Base-by-base conservation (phyloP, 179 eudicot species). In the Gypsophila paniculata region DNA sequence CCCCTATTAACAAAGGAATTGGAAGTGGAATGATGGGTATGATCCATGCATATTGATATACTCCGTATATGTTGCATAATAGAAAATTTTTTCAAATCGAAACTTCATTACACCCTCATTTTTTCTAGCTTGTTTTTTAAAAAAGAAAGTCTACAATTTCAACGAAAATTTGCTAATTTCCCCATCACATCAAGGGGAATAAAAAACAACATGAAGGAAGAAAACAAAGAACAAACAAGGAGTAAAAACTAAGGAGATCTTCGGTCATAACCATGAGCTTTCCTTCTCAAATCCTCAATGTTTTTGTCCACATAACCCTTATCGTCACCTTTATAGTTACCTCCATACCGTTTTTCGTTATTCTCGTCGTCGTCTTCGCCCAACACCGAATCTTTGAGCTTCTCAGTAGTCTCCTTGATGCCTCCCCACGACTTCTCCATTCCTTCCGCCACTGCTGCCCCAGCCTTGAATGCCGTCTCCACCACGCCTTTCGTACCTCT, bases 231-330 rank as follows among this genome's bases (percentile, higher is more conserved):
- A n/a, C 46, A 42, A 42, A 42, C 34, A 29, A n/a, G 2, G 3
- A 1, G 17, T 1, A 18, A 21, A 18, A 36, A 60, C 48, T 44
- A 60, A 17, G 12, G 66, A 10, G 72, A 22, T 39, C 69, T 49
- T 18, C 13, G 22, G 23, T 83, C 86, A 72, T 80, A 77, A 12
- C 82, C 86, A 15, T 68, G 70, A 23, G 80, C 78, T 34, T 69
- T 72, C 61, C 59, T 72, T 73, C 86, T 80, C 76, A 83, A 73
- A 75, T 83, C 81, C n/a, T 83, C 78, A 61, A 79, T 70, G 67
- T 73, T 63, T 10, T 75, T 75, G 12, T 78, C 78, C 1, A 69
- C 81, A 26, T 46, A 42, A 1, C 25, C 69, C 1, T 25, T 7
- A 44, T 32, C 34, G 51, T 1, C 17, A 14, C 19, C 49, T 18